Percentiles rank a stretch among this genome's conserved stretches.
Evolutionary conservation across 345 rosid genomes (phyloP).

Genomic region (Orychophragmus violaceus): DNA sequence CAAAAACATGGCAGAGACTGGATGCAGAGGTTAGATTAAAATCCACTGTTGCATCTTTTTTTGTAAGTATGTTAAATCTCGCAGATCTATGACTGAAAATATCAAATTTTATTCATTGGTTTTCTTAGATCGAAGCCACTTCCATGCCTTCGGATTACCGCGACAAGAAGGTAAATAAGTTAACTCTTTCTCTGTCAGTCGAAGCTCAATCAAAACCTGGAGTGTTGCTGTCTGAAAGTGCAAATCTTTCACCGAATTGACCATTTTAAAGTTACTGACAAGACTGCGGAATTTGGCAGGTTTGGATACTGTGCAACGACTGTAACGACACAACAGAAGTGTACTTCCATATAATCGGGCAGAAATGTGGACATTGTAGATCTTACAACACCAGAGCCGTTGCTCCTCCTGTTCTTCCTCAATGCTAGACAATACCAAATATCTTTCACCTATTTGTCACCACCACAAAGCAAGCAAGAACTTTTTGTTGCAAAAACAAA

Average conservation of each 20-base stretch:
- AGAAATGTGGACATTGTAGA: constrained; percentile 88
- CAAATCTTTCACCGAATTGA: background rate
- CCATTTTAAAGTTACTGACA: background rate
- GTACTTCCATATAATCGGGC: constrained; percentile 79
- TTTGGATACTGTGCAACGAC: constrained; percentile 97
- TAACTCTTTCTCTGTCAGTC: background rate
- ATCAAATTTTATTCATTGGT: background rate
- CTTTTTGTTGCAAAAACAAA: constrained; percentile 14
- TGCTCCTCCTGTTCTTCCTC: constrained; percentile 82
- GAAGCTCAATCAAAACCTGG: background rate
- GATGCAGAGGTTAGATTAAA: constrained; percentile 74
- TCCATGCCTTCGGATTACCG: constrained; percentile 88
- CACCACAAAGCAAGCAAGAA: constrained; percentile 14
- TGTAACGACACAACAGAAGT: constrained; percentile 96
- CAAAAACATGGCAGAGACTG: constrained; percentile 75
- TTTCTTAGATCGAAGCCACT: constrained; percentile 70
- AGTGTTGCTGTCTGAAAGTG: background rate
- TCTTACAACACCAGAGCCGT: constrained; percentile 88
- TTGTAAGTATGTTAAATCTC: background rate
- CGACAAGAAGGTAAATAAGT: constrained; percentile 55
- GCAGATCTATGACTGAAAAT: background rate
- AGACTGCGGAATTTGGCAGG: constrained; percentile 38
- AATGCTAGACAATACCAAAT: constrained; percentile 35
- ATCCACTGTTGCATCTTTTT: background rate
- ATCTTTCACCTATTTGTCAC: constrained; percentile 9